Base-by-base conservation (phyloP, 2,329 filamentous ascomycete genomes). In the Penicillium sclerotigenum region DNA sequence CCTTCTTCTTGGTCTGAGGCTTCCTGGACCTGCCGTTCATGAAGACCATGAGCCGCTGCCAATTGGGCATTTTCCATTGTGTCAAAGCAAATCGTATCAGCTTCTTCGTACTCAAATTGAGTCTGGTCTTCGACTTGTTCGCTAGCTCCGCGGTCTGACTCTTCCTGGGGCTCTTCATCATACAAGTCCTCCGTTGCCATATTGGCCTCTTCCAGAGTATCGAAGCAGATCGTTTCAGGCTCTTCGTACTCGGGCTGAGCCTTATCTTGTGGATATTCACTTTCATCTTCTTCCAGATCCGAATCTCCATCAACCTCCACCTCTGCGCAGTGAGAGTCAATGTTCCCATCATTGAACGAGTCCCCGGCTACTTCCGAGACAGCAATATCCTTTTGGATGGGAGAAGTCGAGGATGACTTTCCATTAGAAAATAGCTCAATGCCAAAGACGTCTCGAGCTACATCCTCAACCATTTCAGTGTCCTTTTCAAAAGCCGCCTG, bases 401-500 rank as follows among this genome's bases (percentile, higher is more conserved):
- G 58, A 13, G 59, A 60, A n/a, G 24, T 16, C 18, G 52, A 59
- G 11, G 49, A 41, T 14, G 37, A 24, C 36, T 41, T 58, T 34
- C 38, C 28, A 24, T 59, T 52, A 34, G 56, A 64, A 14, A 56
- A 55, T 8, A 65, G 34, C 46, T 65, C 62, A 26, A 65, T 65
- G 8, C 58, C 62, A 29, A 66, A 66, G 24, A 64, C 58, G 34
- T 63, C 60, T 38, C 59, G 57, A 26, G 65, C 63, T 5, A 57
- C 62, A 41, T 67, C 64, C 9, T 64, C 61, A 1, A 67, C 62
- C 54, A 63, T 59, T 26, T 65, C 57, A 8, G 59, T 45, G 31
- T 64, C 60, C 10, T 56, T 52, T 18, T 63, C 61, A 8, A 57
- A 54, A 1, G 48, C 56, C 13, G 46, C 18, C 48, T 61, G 45